Percentiles rank a stretch among this genome's conserved stretches.
phyloP scores from a whole-genome alignment of 257 asterid genomes.

The Hygrophila difformis region DNA sequence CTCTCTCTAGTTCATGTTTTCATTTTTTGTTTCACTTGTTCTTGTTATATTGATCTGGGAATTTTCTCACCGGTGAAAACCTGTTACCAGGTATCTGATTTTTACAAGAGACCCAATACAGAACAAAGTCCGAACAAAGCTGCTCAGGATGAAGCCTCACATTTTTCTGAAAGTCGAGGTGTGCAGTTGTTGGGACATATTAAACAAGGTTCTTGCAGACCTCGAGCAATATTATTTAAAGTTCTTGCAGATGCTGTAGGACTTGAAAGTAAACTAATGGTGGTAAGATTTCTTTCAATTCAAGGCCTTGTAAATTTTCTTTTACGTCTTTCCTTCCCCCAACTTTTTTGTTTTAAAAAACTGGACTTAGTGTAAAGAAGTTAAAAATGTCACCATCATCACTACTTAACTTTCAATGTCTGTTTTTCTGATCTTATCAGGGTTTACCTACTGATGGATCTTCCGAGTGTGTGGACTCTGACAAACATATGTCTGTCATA shows the following conservation, averaged over 20 bases:
- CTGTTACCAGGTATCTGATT: conserved; percentile 67
- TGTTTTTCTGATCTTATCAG: conserved; percentile 32
- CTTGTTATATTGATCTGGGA: conserved; percentile 7
- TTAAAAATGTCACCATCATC: too few relatives aligned
- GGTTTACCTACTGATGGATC: conserved; percentile 88
- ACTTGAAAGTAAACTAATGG: conserved; percentile 80
- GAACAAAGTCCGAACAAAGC: conserved; percentile 76
- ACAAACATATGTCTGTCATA: conserved; percentile 86
- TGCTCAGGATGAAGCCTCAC: conserved; percentile 53
- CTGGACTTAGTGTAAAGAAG: too few relatives aligned
- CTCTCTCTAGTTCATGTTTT: neutral
- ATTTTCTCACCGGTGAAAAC: conserved; percentile 23
- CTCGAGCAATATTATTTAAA: conserved; percentile 88
- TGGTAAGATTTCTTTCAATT: conserved; percentile 45
- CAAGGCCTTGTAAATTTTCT: conserved; percentile 4
- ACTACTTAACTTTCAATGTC: too few relatives aligned
- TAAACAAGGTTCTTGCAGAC: conserved; percentile 85
- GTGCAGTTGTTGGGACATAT: conserved; percentile 89
- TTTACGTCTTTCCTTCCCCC: too few relatives aligned
- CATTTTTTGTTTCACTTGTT: conserved; percentile 5
- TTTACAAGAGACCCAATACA: conserved; percentile 66
- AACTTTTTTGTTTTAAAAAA: too few relatives aligned
- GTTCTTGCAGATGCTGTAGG: conserved; percentile 97
- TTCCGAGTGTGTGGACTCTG: conserved; percentile 72
- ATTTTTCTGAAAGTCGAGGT: conserved; percentile 49